These are phyloP conservation scores for Ballota nigra DNA, from an alignment of 257 asterid species.

Conservation along the genomic window DNA sequence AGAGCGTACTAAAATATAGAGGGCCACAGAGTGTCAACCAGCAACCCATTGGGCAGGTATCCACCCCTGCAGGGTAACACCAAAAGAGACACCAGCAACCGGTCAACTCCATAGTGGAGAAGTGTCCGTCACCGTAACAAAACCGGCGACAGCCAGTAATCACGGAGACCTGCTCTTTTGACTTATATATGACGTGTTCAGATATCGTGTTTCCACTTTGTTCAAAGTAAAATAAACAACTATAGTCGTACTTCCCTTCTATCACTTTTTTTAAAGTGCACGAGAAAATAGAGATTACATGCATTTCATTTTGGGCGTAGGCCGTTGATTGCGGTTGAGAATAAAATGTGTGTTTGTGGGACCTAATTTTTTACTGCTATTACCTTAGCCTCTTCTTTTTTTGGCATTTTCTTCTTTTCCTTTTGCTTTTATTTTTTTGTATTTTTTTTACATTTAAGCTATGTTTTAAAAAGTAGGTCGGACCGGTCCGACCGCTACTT, in stretches of 20 bases:
- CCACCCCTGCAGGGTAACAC: neutral
- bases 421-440: neutral
- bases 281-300: slow-evolving; percentile 30
- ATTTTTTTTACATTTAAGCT: neutral
- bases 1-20: neutral
- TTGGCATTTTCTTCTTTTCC: slow-evolving; percentile 19
- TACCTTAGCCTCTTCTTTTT: slow-evolving; percentile 18
- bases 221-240: neutral
- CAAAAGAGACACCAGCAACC: slow-evolving; percentile 12
- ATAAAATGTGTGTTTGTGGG: slow-evolving; percentile 35
- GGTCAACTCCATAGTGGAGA: slow-evolving; percentile 16
- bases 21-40: slow-evolving; percentile 15
- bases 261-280: slow-evolving; percentile 22
- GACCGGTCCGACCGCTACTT: too few relatives aligned
- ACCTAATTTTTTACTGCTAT: slow-evolving; percentile 26
- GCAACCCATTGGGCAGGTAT: neutral
- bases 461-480: too few relatives aligned
- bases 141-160: slow-evolving; percentile 57
- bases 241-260: neutral
- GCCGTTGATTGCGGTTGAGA: slow-evolving; percentile 93
- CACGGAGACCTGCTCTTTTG: slow-evolving; percentile 46
- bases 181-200: slow-evolving; percentile 44
- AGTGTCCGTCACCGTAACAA: slow-evolving; percentile 44
- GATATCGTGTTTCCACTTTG: slow-evolving; percentile 19
- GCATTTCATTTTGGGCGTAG: slow-evolving; percentile 33